Conservation (phyloP, 164 flowering plant genomes). For the Litsea cubeba region DNA sequence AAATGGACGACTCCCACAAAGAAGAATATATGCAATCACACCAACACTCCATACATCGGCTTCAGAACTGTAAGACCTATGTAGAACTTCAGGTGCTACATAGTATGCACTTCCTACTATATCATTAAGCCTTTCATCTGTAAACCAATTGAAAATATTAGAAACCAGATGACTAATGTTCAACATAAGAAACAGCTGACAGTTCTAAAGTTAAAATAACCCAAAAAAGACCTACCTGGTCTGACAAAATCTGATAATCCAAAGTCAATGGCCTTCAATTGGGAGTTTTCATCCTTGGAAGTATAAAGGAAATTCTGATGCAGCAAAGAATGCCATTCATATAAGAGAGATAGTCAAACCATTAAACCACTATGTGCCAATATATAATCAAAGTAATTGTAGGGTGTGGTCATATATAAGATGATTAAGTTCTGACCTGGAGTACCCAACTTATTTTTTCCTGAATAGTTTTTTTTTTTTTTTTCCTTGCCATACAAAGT, state of each 20-base stretch:
- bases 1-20: constrained; percentile 98
- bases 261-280: constrained; percentile 86
- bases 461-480: neutral
- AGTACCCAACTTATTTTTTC: too few species aligned
- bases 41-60: constrained; percentile 99
- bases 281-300: constrained; percentile 68
- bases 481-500: neutral
- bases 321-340: constrained; percentile 22
- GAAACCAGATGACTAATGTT: neutral
- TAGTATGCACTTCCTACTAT: constrained; percentile 99
- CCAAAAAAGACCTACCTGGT: constrained; percentile 57
- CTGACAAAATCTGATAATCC: constrained; percentile 90
- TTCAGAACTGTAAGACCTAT: constrained; percentile 83
- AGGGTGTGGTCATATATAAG: neutral
- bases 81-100: constrained; percentile 97
- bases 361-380: neutral
- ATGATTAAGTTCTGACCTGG: neutral
- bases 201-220: neutral
- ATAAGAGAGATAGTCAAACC: neutral
- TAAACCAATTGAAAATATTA: constrained; percentile 14
- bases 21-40: constrained; percentile 88
- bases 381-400: neutral
- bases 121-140: constrained; percentile 97
- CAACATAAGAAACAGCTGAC: neutral
- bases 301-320: constrained; percentile 81